A percentile compares a stretch with the other conserved stretches of the same genome.
Conservation (phyloP, 768 basidiomycete genomes). For the Calocybe gangraenosa region DNA sequence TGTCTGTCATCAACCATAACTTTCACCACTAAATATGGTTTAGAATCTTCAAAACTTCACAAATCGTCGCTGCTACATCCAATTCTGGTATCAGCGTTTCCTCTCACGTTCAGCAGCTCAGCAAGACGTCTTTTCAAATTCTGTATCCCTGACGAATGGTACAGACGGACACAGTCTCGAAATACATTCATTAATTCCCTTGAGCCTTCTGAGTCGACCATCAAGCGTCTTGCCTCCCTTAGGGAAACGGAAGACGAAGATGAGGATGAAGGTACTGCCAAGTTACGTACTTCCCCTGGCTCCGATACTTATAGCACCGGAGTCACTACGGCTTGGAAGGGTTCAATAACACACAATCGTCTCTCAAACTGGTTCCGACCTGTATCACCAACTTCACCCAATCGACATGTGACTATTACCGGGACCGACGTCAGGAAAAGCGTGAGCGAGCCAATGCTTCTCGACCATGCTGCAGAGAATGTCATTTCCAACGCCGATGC, state of each 20-base stretch:
- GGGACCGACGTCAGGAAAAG: slow-evolving; percentile 45
- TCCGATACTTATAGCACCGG: slow-evolving; percentile 10
- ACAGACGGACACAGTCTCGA: slow-evolving; percentile 61
- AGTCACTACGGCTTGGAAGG: slow-evolving; percentile 45
- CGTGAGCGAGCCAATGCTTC: slow-evolving; percentile 68
- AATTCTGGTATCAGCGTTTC: slow-evolving; percentile 36
- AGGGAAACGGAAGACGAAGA: slow-evolving; percentile 43
- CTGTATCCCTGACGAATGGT: slow-evolving; percentile 80
- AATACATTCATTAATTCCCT: slow-evolving; percentile 39
- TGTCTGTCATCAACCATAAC: background rate
- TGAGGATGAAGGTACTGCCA: slow-evolving; percentile 62
- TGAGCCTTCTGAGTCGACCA: slow-evolving; percentile 49
- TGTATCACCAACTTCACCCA: slow-evolving; percentile 34
- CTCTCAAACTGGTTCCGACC: slow-evolving; percentile 63
- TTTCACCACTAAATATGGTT: background rate
- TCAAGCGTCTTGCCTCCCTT: slow-evolving; percentile 43
- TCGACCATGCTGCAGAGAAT: slow-evolving; percentile 42
- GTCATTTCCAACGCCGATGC: slow-evolving; percentile 21
- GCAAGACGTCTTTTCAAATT: slow-evolving; percentile 51
- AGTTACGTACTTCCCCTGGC: slow-evolving; percentile 24
- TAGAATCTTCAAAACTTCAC: slow-evolving; percentile 44
- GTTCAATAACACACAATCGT: slow-evolving; percentile 53
- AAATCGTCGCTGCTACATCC: slow-evolving; percentile 36
- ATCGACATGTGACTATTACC: slow-evolving; percentile 27
- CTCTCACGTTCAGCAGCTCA: slow-evolving; percentile 34